Evolutionary conservation across 306 rosid genomes (phyloP).

Genomic region (Astragalus glycyphyllos): DNA sequence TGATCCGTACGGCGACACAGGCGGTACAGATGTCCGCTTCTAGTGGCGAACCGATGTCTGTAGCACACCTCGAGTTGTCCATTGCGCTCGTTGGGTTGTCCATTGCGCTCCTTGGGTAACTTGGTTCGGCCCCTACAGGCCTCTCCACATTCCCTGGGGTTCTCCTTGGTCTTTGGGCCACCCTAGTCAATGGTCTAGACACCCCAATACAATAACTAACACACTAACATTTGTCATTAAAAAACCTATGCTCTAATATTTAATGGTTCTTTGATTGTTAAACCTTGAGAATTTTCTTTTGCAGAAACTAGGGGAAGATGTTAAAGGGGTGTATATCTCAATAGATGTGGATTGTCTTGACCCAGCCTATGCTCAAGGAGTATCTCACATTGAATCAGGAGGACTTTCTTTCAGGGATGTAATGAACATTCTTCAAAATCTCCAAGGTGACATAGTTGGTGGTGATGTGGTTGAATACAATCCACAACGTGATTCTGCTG

Average conservation of each 20-base stretch:
- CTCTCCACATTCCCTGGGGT: too few species aligned
- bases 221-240: too few species aligned
- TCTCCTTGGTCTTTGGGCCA: too few species aligned
- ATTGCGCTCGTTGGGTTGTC: too few species aligned
- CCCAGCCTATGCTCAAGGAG: constrained; percentile 89
- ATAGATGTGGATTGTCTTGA: constrained; percentile 80
- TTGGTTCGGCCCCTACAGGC: too few species aligned
- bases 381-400: constrained; percentile 82
- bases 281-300: constrained; percentile 1
- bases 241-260: background rate
- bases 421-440: constrained; percentile 80
- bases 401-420: constrained; percentile 81
- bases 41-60: too few species aligned
- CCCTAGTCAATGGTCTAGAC: too few species aligned
- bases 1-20: too few species aligned
- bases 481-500: constrained; percentile 78
- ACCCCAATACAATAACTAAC: too few species aligned
- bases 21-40: too few species aligned
- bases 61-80: too few species aligned
- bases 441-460: constrained; percentile 74
- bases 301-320: constrained; percentile 91
- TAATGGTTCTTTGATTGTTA: background rate
- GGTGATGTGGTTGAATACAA: constrained; percentile 87
- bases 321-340: constrained; percentile 80
- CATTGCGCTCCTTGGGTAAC: too few species aligned